Percentiles rank a stretch among this genome's conserved stretches.
Conservation (phyloP, 495 filamentous ascomycete species). For the Hypoxylon trugodes region DNA sequence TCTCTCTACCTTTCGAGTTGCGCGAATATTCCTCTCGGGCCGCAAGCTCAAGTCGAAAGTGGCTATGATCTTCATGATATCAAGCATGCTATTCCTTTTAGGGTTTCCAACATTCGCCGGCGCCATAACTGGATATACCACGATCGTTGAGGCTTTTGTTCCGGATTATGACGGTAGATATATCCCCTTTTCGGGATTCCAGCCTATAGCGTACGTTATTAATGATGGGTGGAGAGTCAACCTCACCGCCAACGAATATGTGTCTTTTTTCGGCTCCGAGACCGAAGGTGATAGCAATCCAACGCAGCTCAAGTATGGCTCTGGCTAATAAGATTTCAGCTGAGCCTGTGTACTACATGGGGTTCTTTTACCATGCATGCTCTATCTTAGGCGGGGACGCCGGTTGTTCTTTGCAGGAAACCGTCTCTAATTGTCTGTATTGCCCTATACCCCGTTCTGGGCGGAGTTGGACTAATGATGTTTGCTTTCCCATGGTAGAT, state of each 20-base stretch:
- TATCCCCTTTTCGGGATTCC: constrained; percentile 18
- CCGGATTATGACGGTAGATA: constrained; percentile 20
- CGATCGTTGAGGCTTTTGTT: constrained; percentile 24
- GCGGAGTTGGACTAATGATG: too few species aligned
- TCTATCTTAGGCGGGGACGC: not conserved
- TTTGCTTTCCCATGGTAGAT: constrained; percentile 2
- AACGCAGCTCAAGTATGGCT: too few species aligned
- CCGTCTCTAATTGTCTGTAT: constrained; percentile 23
- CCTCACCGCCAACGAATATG: constrained; percentile 11
- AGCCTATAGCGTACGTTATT: constrained; percentile 18
- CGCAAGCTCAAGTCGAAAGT: constrained; percentile 8
- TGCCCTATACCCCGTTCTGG: not conserved
- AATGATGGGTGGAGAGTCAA: constrained; percentile 36
- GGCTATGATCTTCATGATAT: constrained; percentile 20
- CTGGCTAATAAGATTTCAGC: too few species aligned
- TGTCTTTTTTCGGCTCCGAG: not conserved
- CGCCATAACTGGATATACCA: constrained; percentile 47
- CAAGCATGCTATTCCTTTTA: constrained; percentile 34
- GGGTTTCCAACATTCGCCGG: constrained; percentile 43
- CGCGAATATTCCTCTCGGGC: not conserved
- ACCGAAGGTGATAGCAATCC: too few species aligned
- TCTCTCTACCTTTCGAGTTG: not conserved
- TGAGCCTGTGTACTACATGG: too few species aligned
- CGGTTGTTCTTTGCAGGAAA: not conserved
- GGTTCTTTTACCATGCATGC: too few species aligned